Base-by-base conservation (phyloP, 306 rosid genomes). In the Medicago lupulina region DNA sequence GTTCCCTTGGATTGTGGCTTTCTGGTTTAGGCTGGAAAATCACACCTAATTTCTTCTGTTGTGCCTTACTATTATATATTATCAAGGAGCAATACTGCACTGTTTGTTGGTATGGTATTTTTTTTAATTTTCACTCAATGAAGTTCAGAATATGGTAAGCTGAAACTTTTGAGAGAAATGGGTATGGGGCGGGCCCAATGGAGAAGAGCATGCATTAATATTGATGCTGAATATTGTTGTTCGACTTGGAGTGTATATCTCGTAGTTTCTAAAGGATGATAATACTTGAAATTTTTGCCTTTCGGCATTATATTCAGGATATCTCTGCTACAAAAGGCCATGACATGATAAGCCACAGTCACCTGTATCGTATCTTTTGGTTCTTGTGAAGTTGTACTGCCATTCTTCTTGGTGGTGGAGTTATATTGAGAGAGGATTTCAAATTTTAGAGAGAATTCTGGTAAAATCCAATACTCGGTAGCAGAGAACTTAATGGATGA, bases 291-390 rank as follows among this genome's bases (percentile, higher is more conserved):
- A 82, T 60, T 88, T 80, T 80, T 71, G 80, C 84, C 97, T 87
- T 71, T 85, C 89, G 74, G 71, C 70, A 86, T 91, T 89, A 81
- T 85, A 89, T 75, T 85, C 96, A 14, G 86, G 84, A 81, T 94
- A 85, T 68, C 72, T 88, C 85, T 21, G 97, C 80, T 82, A 85
- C 88, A 93, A 58, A 88, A 91, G 96, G 67, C 88, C 92, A 82
- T 91, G 98, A 84, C 92, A 88, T 61, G 41, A 31, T 61, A 61
- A 31, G 67, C 43, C 67, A 61, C 67, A 31, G 19, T 61, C 19
- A 6, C 34, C 7, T 31, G 43, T 31, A 31, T 61, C 44, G 7
- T 31, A 31, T 64, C 70, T 36, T 64, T 64, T 64, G 28, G 70
- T 62, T 21, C 67, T 28, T 28, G 31, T 28, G 31, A 28, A 28